Percentiles rank a stretch among this genome's conserved stretches.
Conservation (phyloP, 768 basidiomycete species). For the Lactarius indigo region DNA sequence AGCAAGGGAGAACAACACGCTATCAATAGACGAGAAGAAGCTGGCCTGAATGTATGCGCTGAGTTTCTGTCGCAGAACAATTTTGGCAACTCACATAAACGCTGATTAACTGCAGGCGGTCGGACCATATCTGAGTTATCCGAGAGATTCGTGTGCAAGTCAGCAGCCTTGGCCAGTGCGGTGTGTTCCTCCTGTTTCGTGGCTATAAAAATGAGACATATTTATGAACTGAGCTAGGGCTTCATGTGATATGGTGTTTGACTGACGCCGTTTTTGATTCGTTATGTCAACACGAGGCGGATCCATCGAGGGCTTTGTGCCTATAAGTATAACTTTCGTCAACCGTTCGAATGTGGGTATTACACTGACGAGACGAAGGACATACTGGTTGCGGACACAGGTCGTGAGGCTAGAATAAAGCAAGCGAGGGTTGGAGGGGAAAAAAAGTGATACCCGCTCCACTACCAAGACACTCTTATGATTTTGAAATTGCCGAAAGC, state of each 20-base stretch:
- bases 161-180: conserved; percentile 6
- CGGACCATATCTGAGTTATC: conserved; percentile 20
- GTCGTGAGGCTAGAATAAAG: not conserved
- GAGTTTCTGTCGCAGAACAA: not conserved
- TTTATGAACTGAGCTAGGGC: not conserved
- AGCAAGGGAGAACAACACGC: conserved; percentile 21
- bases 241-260: not conserved
- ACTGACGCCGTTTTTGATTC: conserved; percentile 9
- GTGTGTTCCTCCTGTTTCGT: conserved; percentile 4
- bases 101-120: conserved; percentile 17
- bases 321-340: not conserved
- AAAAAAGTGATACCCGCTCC: not conserved
- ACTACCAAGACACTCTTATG: too few species aligned
- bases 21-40: conserved; percentile 23
- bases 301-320: not conserved
- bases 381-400: conserved; percentile 3
- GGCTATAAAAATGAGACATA: not conserved
- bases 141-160: conserved; percentile 15
- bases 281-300: not conserved
- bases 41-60: conserved; percentile 13
- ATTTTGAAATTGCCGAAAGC: not conserved
- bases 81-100: conserved; percentile 16
- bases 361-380: not conserved
- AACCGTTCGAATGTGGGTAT: not conserved
- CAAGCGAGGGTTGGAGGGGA: not conserved